phyloP scores from a whole-genome alignment of 202 grass and related monocot genomes.

The Dendrocalamus latiflorus region DNA sequence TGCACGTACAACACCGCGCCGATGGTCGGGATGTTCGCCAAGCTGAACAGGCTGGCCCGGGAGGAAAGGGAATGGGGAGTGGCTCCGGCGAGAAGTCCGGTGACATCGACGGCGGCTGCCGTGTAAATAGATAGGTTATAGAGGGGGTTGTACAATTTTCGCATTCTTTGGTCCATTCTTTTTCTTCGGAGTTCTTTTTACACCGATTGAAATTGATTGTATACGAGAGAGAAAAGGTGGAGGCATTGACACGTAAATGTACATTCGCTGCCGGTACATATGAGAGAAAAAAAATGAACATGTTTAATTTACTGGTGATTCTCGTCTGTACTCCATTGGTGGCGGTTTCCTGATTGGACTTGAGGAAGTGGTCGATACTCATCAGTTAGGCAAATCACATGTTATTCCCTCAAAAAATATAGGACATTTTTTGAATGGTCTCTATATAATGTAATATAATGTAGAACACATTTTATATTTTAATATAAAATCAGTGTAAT shows the following conservation, averaged over 20 bases:
- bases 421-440: too few species aligned
- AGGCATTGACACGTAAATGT: conserved; percentile 41
- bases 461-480: too few species aligned
- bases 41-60: conserved; percentile 44
- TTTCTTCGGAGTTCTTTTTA: conserved; percentile 18
- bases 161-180: conserved; percentile 59
- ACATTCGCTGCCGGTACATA: conserved; percentile 45
- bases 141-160: conserved; percentile 55
- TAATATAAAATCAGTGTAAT: too few species aligned
- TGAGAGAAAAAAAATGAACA: neutral
- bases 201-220: conserved; percentile 26
- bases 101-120: neutral
- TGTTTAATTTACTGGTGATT: conserved; percentile 18
- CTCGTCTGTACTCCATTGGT: neutral
- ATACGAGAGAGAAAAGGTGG: conserved; percentile 26
- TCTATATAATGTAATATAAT: too few species aligned
- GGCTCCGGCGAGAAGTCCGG: neutral
- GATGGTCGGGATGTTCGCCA: conserved; percentile 93
- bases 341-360: neutral
- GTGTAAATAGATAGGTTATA: conserved; percentile 65
- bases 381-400: neutral
- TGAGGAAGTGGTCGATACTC: neutral
- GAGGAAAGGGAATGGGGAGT: conserved; percentile 2
- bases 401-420: too few species aligned
- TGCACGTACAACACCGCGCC: conserved; percentile 96